A percentile compares a stretch with the other conserved stretches of the same genome.
phyloP scores from a whole-genome alignment of 78 protist species.

The Diacronema lutheri region DNA sequence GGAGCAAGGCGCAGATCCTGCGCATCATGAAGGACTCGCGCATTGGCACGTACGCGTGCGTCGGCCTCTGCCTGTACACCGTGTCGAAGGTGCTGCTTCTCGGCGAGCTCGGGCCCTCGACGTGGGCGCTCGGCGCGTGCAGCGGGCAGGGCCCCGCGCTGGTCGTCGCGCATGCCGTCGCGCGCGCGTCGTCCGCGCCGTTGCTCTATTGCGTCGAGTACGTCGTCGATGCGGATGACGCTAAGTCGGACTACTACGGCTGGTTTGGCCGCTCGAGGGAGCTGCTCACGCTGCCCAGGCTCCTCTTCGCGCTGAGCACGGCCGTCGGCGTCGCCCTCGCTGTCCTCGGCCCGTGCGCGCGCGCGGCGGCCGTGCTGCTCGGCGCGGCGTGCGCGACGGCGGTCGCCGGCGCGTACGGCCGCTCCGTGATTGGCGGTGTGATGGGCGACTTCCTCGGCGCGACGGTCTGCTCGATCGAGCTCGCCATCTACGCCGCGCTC shows the following conservation, averaged over 20 bases:
- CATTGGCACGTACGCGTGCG: too few species aligned
- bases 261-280: background rate
- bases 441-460: conserved; percentile 30
- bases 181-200: background rate
- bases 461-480: background rate
- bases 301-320: background rate
- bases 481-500: background rate
- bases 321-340: background rate
- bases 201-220: background rate
- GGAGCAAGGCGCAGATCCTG: too few species aligned
- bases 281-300: background rate
- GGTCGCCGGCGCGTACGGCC: conserved; percentile 6
- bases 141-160: too few species aligned
- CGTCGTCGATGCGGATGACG: conserved; percentile 12
- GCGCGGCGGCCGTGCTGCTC: background rate
- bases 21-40: too few species aligned
- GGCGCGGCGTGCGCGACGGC: background rate
- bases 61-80: too few species aligned
- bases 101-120: too few species aligned
- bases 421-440: conserved; percentile 1
- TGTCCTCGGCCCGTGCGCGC: background rate
- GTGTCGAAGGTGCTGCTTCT: too few species aligned
- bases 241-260: conserved; percentile 12
- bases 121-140: too few species aligned
- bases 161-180: background rate